phyloP scores from a whole-genome alignment of 441 rosid genomes.

The Viola pubescens region DNA sequence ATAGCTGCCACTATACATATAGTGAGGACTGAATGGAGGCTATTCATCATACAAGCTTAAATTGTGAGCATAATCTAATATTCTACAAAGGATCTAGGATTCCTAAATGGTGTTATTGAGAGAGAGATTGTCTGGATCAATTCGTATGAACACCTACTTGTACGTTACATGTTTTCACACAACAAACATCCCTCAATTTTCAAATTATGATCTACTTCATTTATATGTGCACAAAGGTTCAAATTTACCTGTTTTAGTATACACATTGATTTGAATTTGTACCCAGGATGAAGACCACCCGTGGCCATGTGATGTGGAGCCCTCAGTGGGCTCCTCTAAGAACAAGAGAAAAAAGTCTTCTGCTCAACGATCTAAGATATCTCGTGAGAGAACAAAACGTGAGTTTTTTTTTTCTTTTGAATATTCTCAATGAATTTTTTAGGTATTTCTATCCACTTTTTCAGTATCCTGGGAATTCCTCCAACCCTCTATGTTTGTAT shows the following conservation, averaged over 20 bases:
- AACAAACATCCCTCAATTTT: background rate
- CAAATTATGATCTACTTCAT: background rate
- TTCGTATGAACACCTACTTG: background rate
- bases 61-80: too few species aligned
- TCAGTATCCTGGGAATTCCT: background rate
- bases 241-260: background rate
- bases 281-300: constrained; percentile 30
- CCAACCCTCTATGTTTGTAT: background rate
- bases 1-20: too few species aligned
- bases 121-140: too few species aligned
- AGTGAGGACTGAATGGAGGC: too few species aligned
- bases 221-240: background rate
- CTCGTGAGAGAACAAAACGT: constrained; percentile 35
- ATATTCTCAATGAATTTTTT: background rate
- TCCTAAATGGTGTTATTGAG: too few species aligned
- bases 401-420: constrained; percentile 16
- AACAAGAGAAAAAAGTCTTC: constrained; percentile 23
- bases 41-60: too few species aligned
- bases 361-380: constrained; percentile 27
- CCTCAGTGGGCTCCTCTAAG: constrained; percentile 4
- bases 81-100: too few species aligned
- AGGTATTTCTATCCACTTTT: background rate
- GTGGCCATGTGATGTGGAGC: constrained; percentile 23
- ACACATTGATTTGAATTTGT: constrained; percentile 13
- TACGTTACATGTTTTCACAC: background rate